Base-by-base conservation (phyloP, 2,329 filamentous ascomycete species). In the Calonectria fujianensis region DNA sequence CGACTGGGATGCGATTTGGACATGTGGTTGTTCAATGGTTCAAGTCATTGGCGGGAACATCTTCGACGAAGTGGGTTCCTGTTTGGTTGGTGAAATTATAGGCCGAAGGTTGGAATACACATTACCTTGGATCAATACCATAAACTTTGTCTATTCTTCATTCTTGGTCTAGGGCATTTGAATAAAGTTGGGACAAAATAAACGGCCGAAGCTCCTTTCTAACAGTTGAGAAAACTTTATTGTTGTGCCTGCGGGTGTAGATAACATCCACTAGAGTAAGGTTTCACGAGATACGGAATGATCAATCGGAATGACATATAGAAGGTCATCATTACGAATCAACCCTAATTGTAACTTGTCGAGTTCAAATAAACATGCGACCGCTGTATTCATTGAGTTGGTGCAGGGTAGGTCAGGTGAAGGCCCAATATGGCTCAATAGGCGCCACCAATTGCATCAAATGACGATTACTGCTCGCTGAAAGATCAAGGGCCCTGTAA, bases 401-500 rank as follows among this genome's bases (percentile, higher is more conserved):
- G 45, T 48, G 45, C 45, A 48, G 45, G 45, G 45, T 48, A 48
- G 45, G 45, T 48, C 8, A 11, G 45, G 24, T 9, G n/a, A 48
- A 48, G 20, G 18, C 7, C 8, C 13, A 9, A 16, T 18, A 48
- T 48, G 18, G 41, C 41, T 48, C 1, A n/a, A 41, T 20, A 10
- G 41, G n/a, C 24, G 45, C 7, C n/a, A 24, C 20, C 18, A 18
- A 20, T 20, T 48, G 45, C 3, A 48, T 48, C n/a, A 48, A n/a
- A 24, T 48, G 41, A 48, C 18, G n/a, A 13, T 24, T 24, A 4
- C 20, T 13, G 20, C n/a, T 48, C 45, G 45, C 18, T 48, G 13
- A 67, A 50, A 31, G 18, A 67, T 39, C 14, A 14, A 16, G 9
- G 14, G 29, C 63, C 63, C 29, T 54, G 64, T n/a, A 48, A 41